Conservation (phyloP, 108 stramenopile species). For the Seminavis robusta region DNA sequence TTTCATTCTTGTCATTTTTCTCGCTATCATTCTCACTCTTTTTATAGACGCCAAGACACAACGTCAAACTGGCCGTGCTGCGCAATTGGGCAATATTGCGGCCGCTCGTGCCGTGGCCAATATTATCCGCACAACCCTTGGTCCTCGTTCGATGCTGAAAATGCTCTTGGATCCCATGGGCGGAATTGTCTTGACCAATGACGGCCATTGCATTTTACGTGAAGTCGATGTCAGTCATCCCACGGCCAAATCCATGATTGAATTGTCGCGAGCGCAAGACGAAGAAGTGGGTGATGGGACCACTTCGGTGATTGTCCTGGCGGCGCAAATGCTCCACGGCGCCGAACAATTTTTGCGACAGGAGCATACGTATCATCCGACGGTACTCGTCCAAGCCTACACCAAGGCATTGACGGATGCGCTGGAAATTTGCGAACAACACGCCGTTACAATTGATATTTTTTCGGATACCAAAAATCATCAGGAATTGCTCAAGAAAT, state of each 20-base stretch:
- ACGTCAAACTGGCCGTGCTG: slow-evolving; percentile 94
- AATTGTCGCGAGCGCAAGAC: slow-evolving; percentile 95
- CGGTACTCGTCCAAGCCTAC: slow-evolving; percentile 96
- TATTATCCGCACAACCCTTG: slow-evolving; percentile 98
- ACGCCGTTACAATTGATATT: slow-evolving; percentile 86
- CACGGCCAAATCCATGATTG: slow-evolving; percentile 99
- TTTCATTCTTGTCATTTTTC: not conserved
- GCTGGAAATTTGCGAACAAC: slow-evolving; percentile 82
- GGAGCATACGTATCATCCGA: slow-evolving; percentile 85
- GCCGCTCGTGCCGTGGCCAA: slow-evolving; percentile 95
- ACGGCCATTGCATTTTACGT: slow-evolving; percentile 99
- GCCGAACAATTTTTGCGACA: slow-evolving; percentile 95
- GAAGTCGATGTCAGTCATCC: slow-evolving; percentile 99
- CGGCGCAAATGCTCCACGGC: slow-evolving; percentile 95
- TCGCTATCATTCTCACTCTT: not conserved
- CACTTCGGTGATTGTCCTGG: slow-evolving; percentile 98
- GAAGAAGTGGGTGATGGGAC: slow-evolving; percentile 99
- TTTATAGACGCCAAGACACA: slow-evolving; percentile 88
- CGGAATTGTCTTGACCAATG: slow-evolving; percentile 99
- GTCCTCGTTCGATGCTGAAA: slow-evolving; percentile 98
- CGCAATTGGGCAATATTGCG: slow-evolving; percentile 95
- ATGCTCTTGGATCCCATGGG: slow-evolving; percentile 99
- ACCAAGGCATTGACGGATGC: slow-evolving; percentile 90
- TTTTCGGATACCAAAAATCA: no score
- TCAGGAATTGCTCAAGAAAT: slow-evolving; percentile 73